Evolutionary conservation across 768 basidiomycete species (phyloP), one percentile per base, ranked within the genome.

Genomic region (Omphalotus guepiniiformis): DNA sequence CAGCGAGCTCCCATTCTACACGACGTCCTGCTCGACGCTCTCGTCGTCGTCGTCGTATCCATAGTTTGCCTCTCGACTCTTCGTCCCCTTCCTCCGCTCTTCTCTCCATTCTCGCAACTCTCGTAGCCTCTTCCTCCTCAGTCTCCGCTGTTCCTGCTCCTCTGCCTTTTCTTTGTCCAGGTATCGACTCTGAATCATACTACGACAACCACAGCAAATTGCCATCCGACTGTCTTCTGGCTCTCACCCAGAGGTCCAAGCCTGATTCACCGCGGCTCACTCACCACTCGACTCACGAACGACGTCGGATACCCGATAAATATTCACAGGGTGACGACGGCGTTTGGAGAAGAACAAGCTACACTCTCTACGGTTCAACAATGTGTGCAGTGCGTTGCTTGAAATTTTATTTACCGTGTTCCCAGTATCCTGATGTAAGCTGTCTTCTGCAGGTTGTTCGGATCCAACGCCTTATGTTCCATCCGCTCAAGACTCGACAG

Each of bases 321-420:
- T 88, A 73, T 59, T 63, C 68, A 30, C 58, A 69, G 53, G 78
- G 68, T n/a, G 29, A 62, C 9, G 81, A 84, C 66, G 78, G 75
- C 3, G 54, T 67, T 45, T 87, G 84, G 84, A 72, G 74, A 35
- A 78, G 71, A 59, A 65, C 69, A 7, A 54, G 59, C 22, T 88
- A 82, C 66, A 76, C 80, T 11, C 64, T 87, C 30, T 86, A 82
- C 55, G 86, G 87, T n/a, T 82, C 80, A n/a, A 78, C 81, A 12
- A 69, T 83, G 30, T 77, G 83, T 58, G 50, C 66, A n/a, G 79
- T 79, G 56, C 68, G 80, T 69, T 29, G 21, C 16, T n/a, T n/a
- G n/a, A n/a, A n/a, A n/a, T n/a, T n/a, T n/a, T n/a, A n/a, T n/a
- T n/a, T n/a, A n/a, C n/a, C n/a, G n/a, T n/a, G n/a, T n/a, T n/a